Base-by-base conservation (phyloP, 1,139 yeast species). In the Kurtzmaniella quercitrusa region DNA sequence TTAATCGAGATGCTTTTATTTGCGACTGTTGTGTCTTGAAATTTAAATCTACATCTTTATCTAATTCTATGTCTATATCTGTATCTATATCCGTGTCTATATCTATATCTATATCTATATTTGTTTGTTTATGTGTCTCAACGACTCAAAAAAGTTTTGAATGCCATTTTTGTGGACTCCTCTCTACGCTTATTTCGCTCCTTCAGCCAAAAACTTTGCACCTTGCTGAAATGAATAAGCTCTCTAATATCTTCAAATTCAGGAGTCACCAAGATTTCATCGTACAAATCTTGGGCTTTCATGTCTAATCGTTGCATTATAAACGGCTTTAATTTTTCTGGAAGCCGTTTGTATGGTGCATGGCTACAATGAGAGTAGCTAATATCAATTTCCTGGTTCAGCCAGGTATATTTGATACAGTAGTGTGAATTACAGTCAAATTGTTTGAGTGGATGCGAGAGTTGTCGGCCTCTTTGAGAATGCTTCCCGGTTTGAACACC, bases 141-240 rank as follows among this genome's bases (percentile, higher is more conserved):
- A 14, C 33, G 33, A 18, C 44, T 45, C 38, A 54, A 49, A 39
- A 53, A 54, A 22, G 43, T 45, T 37, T 49, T 47, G 41, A 54
- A 54, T 15, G 58, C 57, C 32, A 47, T 50, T 35, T 52, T 53
- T 5, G 56, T 53, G 15, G 50, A 43, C 33, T 50, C 51, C 17
- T 50, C 50, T 36, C 48, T 51, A 40, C 42, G 45, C 16, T 41
- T 47, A 5, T 44, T 49, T 22, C 57, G 36, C 40, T 51, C 56
- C 36, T 52, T 53, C 14, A 57, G 54, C 57, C 58, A 54, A 44
- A 35, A 54, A 28, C 56, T 52, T 41, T 54, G 59, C 9, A 54
- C 55, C 38, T 54, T 54, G 34, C 51, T 50, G 42, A 53, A 51
- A 39, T 36, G 45, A 23, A 54, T 50, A 21, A 51, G 36, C 17